Conservation (phyloP, 2,329 filamentous ascomycete species). For the Clonostachys sp. region DNA sequence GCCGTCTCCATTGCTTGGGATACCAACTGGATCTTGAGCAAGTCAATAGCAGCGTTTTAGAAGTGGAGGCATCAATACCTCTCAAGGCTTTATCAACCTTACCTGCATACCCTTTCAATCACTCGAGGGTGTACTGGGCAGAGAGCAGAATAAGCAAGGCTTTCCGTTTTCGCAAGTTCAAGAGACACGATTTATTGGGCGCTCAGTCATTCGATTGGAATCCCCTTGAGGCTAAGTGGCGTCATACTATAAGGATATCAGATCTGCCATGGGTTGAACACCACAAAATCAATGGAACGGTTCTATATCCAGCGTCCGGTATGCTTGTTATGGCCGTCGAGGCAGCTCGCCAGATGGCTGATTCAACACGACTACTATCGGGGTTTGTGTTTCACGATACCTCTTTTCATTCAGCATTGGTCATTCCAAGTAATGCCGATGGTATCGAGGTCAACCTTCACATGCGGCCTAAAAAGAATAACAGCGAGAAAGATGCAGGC, state of each 20-base stretch:
- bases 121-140: conserved; percentile 8
- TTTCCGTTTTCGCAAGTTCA: conserved; percentile 9
- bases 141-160: conserved; percentile 13
- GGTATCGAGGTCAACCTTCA: too few species aligned
- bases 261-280: conserved; percentile 22
- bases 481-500: too few species aligned
- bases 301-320: conserved; percentile 23
- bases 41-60: neutral
- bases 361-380: too few species aligned
- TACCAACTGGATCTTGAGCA: neutral
- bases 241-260: conserved; percentile 17
- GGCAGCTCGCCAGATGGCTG: conserved; percentile 5
- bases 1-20: neutral
- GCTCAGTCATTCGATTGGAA: conserved; percentile 7
- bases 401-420: too few species aligned
- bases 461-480: too few species aligned
- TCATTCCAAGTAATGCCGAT: too few species aligned
- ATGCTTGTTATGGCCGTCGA: conserved; percentile 26
- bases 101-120: conserved; percentile 15
- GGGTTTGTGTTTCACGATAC: too few species aligned
- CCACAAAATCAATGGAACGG: conserved; percentile 13
- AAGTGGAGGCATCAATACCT: too few species aligned
- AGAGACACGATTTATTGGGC: conserved; percentile 18
- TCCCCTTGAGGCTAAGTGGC: conserved; percentile 18
- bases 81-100: conserved; percentile 3